phyloP scores from a whole-genome alignment of 352 stramenopile genomes.

The Globisporangium parvum region DNA sequence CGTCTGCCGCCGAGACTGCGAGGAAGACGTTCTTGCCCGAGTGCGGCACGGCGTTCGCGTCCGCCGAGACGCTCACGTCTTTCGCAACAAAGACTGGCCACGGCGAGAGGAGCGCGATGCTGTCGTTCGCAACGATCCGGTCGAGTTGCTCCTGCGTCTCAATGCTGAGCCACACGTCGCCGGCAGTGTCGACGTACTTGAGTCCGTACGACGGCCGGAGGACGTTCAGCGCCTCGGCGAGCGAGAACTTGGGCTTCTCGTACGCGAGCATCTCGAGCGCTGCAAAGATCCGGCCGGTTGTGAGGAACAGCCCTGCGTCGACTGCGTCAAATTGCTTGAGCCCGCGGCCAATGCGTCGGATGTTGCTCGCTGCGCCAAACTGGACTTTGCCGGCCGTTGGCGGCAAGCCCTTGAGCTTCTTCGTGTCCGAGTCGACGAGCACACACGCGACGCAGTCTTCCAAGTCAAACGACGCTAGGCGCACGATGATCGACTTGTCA shows the following conservation, averaged over 20 bases:
- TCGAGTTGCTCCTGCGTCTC: slow-evolving; percentile 77
- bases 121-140: slow-evolving; percentile 56
- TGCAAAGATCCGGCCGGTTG: slow-evolving; percentile 60
- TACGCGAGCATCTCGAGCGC: slow-evolving; percentile 50
- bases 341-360: slow-evolving; percentile 43
- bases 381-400: slow-evolving; percentile 59
- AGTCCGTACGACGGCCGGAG: slow-evolving; percentile 65
- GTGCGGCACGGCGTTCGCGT: slow-evolving; percentile 26
- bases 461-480: slow-evolving; percentile 51
- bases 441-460: slow-evolving; percentile 59
- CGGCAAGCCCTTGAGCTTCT: slow-evolving; percentile 51
- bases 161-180: slow-evolving; percentile 80
- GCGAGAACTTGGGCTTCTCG: slow-evolving; percentile 69
- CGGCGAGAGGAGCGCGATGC: slow-evolving; percentile 50
- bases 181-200: slow-evolving; percentile 53
- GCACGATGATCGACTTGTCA: slow-evolving; percentile 67
- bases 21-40: slow-evolving; percentile 72
- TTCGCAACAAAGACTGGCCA: slow-evolving; percentile 73
- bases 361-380: slow-evolving; percentile 50
- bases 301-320: slow-evolving; percentile 70
- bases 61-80: neutral
- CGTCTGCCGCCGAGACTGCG: slow-evolving; percentile 49
- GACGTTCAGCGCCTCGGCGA: slow-evolving; percentile 64
- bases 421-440: slow-evolving; percentile 66
- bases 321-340: slow-evolving; percentile 54